Evolutionary conservation across 345 rosid species (phyloP).

Genomic region (Cardamine occulta): DNA sequence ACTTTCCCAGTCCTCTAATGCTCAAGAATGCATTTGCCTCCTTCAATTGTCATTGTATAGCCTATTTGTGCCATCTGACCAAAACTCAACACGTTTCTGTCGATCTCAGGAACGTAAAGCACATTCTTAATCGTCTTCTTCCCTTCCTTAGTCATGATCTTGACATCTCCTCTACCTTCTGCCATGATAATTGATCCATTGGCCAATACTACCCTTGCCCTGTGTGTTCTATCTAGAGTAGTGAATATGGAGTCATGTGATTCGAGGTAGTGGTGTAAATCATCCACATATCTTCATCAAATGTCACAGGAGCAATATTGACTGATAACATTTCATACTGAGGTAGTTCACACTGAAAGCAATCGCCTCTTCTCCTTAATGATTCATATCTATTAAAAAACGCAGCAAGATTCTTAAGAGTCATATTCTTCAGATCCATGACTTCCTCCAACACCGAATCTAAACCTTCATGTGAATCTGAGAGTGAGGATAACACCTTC

Average conservation of each 20-base stretch:
- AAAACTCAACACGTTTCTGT: constrained; percentile 4
- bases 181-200: not conserved
- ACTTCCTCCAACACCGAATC: constrained; percentile 11
- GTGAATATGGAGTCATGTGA: constrained; percentile 35
- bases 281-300: constrained; percentile 32
- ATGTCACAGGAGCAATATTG: not conserved
- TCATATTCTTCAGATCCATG: constrained; percentile 24
- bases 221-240: constrained; percentile 13
- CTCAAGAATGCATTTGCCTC: not conserved
- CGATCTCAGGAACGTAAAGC: not conserved
- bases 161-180: constrained; percentile 31
- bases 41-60: not conserved
- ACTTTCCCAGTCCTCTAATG: not conserved
- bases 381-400: not conserved
- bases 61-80: not conserved
- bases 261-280: not conserved
- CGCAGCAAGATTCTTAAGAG: not conserved
- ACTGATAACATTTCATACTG: not conserved
- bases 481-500: constrained; percentile 21
- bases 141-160: not conserved
- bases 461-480: not conserved
- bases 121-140: not conserved
- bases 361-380: not conserved
- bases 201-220: not conserved
- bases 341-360: not conserved